Evolutionary conservation across 2,329 filamentous ascomycete species (phyloP), one percentile per base, ranked within the genome.

Genomic region (Penicillium frequentans): DNA sequence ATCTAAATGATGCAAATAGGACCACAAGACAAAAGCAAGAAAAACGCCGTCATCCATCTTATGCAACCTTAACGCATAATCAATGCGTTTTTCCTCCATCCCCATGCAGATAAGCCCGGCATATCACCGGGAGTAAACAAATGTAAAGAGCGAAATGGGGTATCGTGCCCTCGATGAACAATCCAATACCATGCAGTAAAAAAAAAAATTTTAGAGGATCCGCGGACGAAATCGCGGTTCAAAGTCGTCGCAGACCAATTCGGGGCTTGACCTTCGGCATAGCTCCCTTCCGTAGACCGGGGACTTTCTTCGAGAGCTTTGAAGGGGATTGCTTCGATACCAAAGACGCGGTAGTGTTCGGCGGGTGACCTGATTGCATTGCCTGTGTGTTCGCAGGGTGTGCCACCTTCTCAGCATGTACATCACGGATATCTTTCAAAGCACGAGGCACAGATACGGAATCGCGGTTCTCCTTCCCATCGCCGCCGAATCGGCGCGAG

Each of bases 161-260:
- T 46, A 46, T 26, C 44, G n/a, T 31, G 19, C 29, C 46, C 27
- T 27, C 27, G 13, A 29, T 14, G 7, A 33, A 27, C 27, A 48
- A 21, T 23, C 19, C 46, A 13, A 13, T 13, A 4, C 35, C 26
- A 52, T 37, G 21, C 24, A 26, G 6, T 13, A 33, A 27, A n/a
- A 45, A n/a, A n/a, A n/a, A 0, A 14, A 31, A 43, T 21, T 24
- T 21, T 19, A 37, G 26, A 29, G 26, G 14, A 16, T 21, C 19
- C 11, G 26, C 24, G 21, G 26, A 24, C 39, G n/a, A 33, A 29
- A 47, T n/a, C 29, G 24, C 14, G 3, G 10, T 19, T 68, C 56
- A 75, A 35, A 75, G 60, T 46, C 73, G 66, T 35, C 73, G 70
- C 27, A 75, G 63, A 0, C 73, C 73, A 48, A 72, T 68, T 14